Evolutionary conservation across 768 basidiomycete species (phyloP).

Genomic region (Obba rivulosa): DNA sequence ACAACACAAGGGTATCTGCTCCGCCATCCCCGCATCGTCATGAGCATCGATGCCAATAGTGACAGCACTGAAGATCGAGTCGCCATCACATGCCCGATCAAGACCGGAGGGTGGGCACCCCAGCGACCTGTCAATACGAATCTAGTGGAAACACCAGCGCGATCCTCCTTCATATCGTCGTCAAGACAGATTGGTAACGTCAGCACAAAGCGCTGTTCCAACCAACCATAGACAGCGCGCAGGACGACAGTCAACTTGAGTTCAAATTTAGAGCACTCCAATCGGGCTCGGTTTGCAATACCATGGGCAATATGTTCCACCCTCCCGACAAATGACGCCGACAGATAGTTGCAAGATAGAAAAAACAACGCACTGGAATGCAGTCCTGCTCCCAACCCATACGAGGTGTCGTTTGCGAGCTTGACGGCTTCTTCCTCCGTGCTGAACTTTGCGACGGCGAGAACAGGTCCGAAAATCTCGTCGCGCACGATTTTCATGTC

Average conservation of each 20-base stretch:
- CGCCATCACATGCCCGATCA: not conserved
- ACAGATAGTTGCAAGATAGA: not conserved
- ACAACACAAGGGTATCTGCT: too few relatives aligned
- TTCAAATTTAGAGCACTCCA: too few relatives aligned
- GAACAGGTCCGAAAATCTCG: conserved; percentile 93
- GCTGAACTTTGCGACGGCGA: conserved; percentile 75
- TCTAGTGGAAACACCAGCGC: too few relatives aligned
- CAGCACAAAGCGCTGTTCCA: too few relatives aligned
- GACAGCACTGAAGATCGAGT: not conserved
- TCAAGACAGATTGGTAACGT: too few relatives aligned
- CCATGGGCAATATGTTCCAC: not conserved
- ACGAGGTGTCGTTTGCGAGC: conserved; percentile 83
- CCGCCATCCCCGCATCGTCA: not conserved
- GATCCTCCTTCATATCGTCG: too few relatives aligned
- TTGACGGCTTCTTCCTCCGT: conserved; percentile 83
- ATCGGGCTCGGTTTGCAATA: too few relatives aligned
- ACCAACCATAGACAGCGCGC: too few relatives aligned
- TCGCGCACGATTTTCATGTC: conserved; percentile 80
- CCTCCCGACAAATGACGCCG: not conserved
- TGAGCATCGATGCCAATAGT: not conserved
- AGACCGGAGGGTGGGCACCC: too few relatives aligned
- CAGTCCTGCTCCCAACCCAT: conserved; percentile 89
- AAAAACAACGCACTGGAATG: conserved; percentile 62
- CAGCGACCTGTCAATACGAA: too few relatives aligned
- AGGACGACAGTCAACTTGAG: too few relatives aligned